Conservation (phyloP, 2,329 filamentous ascomycete species). For the Xylariales sp. region DNA sequence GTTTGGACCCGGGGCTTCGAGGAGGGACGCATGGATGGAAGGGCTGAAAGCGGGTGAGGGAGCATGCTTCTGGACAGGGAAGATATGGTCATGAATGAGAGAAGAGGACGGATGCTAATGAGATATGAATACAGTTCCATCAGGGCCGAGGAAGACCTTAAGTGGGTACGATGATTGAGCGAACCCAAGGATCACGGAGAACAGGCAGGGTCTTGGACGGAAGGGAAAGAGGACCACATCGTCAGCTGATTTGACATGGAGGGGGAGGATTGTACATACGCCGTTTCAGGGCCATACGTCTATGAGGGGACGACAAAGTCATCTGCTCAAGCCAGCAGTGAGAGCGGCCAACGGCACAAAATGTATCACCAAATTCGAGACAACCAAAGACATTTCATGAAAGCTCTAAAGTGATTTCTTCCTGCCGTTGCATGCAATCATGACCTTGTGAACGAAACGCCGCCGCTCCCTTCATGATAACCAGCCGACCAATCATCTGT, state of each 20-base stretch:
- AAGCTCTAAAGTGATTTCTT: too few species aligned
- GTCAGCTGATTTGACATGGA: too few species aligned
- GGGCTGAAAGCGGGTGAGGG: too few species aligned
- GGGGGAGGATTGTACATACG: neutral
- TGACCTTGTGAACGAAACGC: too few species aligned
- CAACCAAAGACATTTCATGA: too few species aligned
- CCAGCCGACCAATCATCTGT: too few species aligned
- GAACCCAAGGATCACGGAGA: neutral
- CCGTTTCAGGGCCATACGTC: neutral
- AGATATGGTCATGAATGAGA: neutral
- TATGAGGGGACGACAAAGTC: neutral
- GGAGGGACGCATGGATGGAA: too few species aligned
- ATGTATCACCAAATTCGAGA: conserved; percentile 3
- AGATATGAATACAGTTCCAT: conserved; percentile 41
- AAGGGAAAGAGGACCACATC: neutral
- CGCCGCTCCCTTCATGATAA: too few species aligned
- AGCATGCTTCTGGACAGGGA: too few species aligned
- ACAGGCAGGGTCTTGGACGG: neutral
- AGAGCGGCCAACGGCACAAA: neutral
- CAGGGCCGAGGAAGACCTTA: conserved; percentile 54
- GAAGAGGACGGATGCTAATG: neutral
- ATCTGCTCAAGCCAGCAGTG: neutral
- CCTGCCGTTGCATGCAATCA: too few species aligned
- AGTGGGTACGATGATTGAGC: conserved; percentile 55
- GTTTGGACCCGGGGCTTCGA: too few species aligned